Evolutionary conservation across 2,329 filamentous ascomycete genomes (phyloP).

Genomic region (Ophiocordyceps camponoti-rufipedis): DNA sequence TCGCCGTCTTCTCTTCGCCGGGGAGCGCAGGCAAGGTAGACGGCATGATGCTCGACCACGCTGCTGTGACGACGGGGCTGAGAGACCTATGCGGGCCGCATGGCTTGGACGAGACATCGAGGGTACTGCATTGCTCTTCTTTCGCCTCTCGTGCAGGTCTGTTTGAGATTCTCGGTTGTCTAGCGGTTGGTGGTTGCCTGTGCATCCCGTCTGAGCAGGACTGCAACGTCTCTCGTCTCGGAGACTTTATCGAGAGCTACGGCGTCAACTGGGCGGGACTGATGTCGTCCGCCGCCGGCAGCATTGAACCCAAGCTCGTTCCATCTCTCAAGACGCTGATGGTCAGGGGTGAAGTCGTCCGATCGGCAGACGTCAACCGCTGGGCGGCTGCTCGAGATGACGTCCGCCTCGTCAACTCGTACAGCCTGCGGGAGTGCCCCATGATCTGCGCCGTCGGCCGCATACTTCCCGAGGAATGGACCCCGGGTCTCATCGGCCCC

Average conservation of each 20-base stretch:
- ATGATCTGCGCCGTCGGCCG: neutral
- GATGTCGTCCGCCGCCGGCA: neutral
- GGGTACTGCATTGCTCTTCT: constrained; percentile 1
- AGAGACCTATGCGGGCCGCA: neutral
- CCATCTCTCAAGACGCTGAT: constrained; percentile 1
- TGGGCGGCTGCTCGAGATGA: neutral
- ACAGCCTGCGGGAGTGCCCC: neutral
- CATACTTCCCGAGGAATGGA: neutral
- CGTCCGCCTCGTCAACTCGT: neutral
- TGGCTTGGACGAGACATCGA: neutral
- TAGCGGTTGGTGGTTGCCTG: neutral
- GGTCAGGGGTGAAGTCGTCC: neutral
- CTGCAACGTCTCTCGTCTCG: neutral
- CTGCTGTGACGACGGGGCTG: neutral
- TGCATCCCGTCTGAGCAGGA: constrained; percentile 1
- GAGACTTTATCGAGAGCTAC: neutral
- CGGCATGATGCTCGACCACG: neutral
- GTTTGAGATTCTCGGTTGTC: constrained; percentile 1
- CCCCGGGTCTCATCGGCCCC: neutral
- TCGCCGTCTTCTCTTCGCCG: neutral
- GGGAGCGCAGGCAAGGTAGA: neutral
- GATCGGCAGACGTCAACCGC: neutral
- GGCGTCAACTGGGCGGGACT: constrained; percentile 1
- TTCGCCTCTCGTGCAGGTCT: neutral
- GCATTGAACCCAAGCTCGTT: neutral